Base-by-base conservation (phyloP, 2,329 filamentous ascomycete genomes). In the Sporothrix mexicana region DNA sequence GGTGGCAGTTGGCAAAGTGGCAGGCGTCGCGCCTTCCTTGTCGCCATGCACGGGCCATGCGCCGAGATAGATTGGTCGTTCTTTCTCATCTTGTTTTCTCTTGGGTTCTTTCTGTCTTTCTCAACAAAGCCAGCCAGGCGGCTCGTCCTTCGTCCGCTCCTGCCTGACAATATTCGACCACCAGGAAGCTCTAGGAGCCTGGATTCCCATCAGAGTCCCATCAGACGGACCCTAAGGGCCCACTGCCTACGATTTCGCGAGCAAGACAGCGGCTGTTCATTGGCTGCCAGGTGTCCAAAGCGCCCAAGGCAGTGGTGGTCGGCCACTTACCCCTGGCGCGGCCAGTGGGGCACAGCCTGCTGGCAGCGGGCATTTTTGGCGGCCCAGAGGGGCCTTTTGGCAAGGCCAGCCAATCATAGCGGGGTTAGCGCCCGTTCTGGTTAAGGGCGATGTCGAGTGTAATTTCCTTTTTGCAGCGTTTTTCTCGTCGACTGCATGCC, bases 381-480 rank as follows among this genome's bases (percentile, higher is more conserved):
- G n/a, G 62, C 41, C 47, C 7, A n/a, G n/a, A 45, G 59, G 59
- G 59, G 17, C 47, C 9, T 53, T 17, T 67, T 12, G 45, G n/a
- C 45, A 51, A 68, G 66, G 47, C 62, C 25, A 68, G 47, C 66
- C 66, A 51, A 68, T 55, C 30, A 9, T n/a, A 25, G 49, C 10
- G 25, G 49, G 8, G 20, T 57, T 66, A 45, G 57, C n/a, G 17
- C 72, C 61, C 43, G 13, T 69, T 73, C 20, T 36, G 69, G 72
- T 36, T 43, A 73, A 71, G 72, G 20, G 61, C 57, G 45, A 53
- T n/a, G n/a, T 61, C 59, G 45, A 64, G 69, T 69, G 72, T 30
- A 74, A 74, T 74, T 70, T 74, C 70, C 41, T 66, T 73, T 71
- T 69, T 51, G 62, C 4, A 41, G 43, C 36, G 23, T 49, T 36